Base-by-base conservation (phyloP, 2,329 filamentous ascomycete species). In the Akanthomyces uredinophilus region DNA sequence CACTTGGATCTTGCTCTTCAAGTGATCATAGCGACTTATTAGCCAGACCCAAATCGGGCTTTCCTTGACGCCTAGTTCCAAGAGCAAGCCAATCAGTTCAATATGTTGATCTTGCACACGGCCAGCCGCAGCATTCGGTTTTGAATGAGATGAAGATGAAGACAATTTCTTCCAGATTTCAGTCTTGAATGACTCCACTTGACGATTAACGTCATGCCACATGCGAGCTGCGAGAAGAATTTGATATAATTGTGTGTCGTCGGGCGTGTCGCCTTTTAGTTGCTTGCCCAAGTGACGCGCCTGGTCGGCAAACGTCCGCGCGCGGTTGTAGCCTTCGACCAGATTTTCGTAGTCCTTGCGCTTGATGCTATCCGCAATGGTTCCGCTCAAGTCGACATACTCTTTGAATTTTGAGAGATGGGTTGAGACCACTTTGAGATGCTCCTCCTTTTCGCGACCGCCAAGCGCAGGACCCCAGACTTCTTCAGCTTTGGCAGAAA, bases 31-130 rank as follows among this genome's bases (percentile, higher is more conserved):
- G 51, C 91, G 87, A 70, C 92, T 96, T 61, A 94, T 79, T 29
- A 99, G 85, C 93, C 95, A 99, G 13, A 96, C 84, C 91, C 91
- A 96, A 65, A 99, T 96, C 1, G 95, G 95, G 69, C 96, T 99
- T 64, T 98, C 92, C 11, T 96, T 90, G 2, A 96, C 92, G 7
- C 95, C 96, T 22, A 99, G 80, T 73, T 99, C 94, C n/a, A 99
- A 78, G 59, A 99, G 81, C 41, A 97, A 81, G 24, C 87, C 83
- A 60, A 99, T 98, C 53, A 97, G 81, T 71, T 96, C 92, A 86
- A 97, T 92, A 70, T 97, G 90, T 72, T 87, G 84, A 67, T 96
- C 92, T 70, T 94, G 91, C 6, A 84, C 80, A 44, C 87, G 73
- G 8, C 82, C 82, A 56, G 71, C 76, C 56, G 73, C 68, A 46